Evolutionary conservation across 768 basidiomycete genomes (phyloP).

Genomic region (Omphalotus guepiniiformis): DNA sequence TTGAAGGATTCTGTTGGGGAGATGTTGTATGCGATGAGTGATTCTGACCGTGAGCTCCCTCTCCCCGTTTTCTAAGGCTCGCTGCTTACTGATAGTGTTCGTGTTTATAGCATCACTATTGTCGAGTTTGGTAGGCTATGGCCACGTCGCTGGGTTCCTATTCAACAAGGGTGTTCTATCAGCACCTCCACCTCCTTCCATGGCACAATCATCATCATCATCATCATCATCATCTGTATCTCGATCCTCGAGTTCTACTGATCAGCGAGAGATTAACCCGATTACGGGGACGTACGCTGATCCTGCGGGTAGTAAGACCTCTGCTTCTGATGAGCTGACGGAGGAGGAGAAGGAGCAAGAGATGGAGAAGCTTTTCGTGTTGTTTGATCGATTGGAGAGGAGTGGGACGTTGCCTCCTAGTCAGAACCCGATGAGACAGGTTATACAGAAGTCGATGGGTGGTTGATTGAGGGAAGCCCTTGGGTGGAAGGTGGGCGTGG

Average conservation of each 20-base stretch:
- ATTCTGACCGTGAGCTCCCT: constrained; percentile 49
- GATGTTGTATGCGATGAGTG: constrained; percentile 79
- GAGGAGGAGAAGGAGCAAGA: constrained; percentile 95
- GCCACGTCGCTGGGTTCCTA: constrained; percentile 57
- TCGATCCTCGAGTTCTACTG: too few relatives aligned
- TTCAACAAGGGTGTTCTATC: constrained; percentile 85
- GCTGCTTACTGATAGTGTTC: not conserved
- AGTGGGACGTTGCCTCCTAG: constrained; percentile 61
- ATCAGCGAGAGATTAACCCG: constrained; percentile 59
- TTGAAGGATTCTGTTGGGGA: constrained; percentile 81
- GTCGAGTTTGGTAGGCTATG: constrained; percentile 37
- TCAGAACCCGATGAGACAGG: constrained; percentile 72
- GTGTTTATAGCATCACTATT: constrained; percentile 53
- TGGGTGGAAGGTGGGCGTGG: not conserved
- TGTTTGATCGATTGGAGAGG: constrained; percentile 87
- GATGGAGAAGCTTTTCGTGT: constrained; percentile 85
- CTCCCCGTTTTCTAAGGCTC: not conserved
- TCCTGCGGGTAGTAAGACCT: constrained; percentile 25
- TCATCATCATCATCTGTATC: too few relatives aligned
- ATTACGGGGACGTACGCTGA: constrained; percentile 73
- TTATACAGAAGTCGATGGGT: constrained; percentile 45
- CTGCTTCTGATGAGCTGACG: constrained; percentile 62
- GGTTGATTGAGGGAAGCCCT: not conserved
- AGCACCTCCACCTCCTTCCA: constrained; percentile 42
- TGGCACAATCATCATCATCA: constrained; percentile 15